A percentile compares a stretch with the other conserved stretches of the same genome.
phyloP scores from a whole-genome alignment of 139 green algal genomes.

The Dunaliella sp. region DNA sequence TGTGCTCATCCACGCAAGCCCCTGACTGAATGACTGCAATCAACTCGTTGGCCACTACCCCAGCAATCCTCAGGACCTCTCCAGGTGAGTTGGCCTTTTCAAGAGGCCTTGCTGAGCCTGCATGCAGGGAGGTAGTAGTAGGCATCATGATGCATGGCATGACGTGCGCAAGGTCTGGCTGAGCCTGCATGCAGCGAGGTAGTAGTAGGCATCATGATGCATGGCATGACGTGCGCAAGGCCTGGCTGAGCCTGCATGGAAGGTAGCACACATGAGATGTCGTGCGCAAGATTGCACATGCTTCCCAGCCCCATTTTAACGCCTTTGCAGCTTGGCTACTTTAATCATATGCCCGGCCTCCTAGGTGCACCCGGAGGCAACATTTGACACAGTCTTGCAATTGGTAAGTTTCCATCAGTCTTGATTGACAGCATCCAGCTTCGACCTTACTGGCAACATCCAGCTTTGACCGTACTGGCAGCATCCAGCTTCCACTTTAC shows the following conservation, averaged over 20 bases:
- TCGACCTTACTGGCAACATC: background rate
- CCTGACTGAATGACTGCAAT: background rate
- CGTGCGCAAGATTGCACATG: too few relatives aligned
- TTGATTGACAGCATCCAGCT: background rate
- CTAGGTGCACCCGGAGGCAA: too few relatives aligned
- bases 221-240: background rate
- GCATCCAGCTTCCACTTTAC: background rate
- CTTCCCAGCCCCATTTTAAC: too few relatives aligned
- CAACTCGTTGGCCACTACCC: background rate
- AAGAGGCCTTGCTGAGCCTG: background rate
- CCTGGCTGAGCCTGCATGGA: too few relatives aligned
- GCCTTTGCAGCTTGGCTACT: too few relatives aligned
- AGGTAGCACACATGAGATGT: too few relatives aligned
- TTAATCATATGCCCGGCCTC: too few relatives aligned
- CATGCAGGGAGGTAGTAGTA: background rate
- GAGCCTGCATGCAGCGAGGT: background rate
- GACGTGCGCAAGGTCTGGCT: constrained; percentile 19
- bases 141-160: background rate
- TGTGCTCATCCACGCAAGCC: background rate
- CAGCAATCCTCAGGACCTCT: constrained; percentile 43
- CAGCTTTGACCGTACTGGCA: background rate
- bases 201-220: background rate
- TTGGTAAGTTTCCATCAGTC: too few relatives aligned
- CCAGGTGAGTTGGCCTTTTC: constrained; percentile 38
- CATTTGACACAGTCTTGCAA: too few relatives aligned